Evolutionary conservation across 352 stramenopile genomes (phyloP), one percentile per base, ranked within the genome.

Genomic region (Phytophthora pini): DNA sequence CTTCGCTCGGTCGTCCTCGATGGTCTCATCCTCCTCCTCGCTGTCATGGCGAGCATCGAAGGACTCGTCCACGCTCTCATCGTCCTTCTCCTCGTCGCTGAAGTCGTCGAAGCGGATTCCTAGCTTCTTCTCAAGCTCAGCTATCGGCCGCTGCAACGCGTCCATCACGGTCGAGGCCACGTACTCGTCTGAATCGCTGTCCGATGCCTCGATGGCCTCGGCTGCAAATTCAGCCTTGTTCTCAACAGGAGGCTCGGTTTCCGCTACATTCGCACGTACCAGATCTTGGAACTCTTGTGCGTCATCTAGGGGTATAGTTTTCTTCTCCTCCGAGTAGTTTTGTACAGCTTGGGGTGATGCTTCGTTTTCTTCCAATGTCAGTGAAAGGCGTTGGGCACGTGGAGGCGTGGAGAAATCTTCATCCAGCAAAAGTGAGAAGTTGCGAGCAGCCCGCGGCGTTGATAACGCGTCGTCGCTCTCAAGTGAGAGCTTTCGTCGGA

Each of bases 111-210:
- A 90, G 27, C 67, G 77, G 45, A 90, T 88, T 0, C 82, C 84
- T 6, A 93, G 67, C 52, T 87, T 84, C 53, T 74, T 74, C 61
- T 93, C 82, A 15, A 93, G 69, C 53, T 93, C 82, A 20, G 84
- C 82, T 50, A 93, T 90, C 13, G 84, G 80, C 13, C 82, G 79
- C 41, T 93, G 84, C 27, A 88, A 43, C n/a, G 72, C 56, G 26
- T 72, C 68, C 50, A 68, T 61, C 31, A 52, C 44, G n/a, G 48
- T 56, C 54, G 72, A 61, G 46, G 68, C 54, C 12, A 31, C 48
- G 12, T 69, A 68, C 12, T 68, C 64, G 3, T 70, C 70, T 12
- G 59, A 62, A 8, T 78, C 72, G 8, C 63, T 62, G 10, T 66
- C 40, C 6, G 39, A 50, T 0, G 27, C 54, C 20, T 59, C 43